Base-by-base conservation (phyloP, 139 green algal genomes). In the Chlorella sp. region DNA sequence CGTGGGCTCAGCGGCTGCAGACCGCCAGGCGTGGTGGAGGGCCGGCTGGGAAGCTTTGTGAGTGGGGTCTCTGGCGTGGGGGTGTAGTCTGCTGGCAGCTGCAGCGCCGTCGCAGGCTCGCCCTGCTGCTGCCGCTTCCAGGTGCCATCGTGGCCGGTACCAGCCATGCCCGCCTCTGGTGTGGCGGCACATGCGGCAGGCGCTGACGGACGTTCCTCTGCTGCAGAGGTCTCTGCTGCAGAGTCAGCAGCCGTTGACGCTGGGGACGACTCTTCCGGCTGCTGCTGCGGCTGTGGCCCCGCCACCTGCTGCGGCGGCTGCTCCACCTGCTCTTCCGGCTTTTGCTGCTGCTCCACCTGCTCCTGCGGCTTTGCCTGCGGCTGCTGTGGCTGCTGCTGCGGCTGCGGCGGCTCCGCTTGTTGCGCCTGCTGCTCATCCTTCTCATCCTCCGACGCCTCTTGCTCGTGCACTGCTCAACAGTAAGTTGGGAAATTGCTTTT, bases 41-140 rank as follows among this genome's bases (percentile, higher is more conserved):
- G 78, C 26, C 87, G 77, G n/a, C 37, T 81, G 28, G 75, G 64
- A 39, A 90, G 78, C 60, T 81, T 79, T 7, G 87, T 90, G 0
- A 90, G 75, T 15, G 87, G 87, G 5, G 87, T 90, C 61, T 90
- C 86, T 4, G 86, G 86, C 15, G 86, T 89, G 34, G 86, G 86
- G 16, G 86, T 89, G 86, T 40, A 19, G 83, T 78, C 64, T 26
- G 39, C 64, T 61, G 28, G 42, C 40, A 11, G 86, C 60, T 21
- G 32, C 42, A 39, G n/a, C 36, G n/a, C 11, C 28, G 73, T 3
- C 39, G 60, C 83, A 4, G 68, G 26, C 68, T 81, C 28, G 7
- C 53, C 83, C 66, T 83, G 39, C 78, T 83, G 78, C 39, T n/a
- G 39, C 77, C 34, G 39, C 39, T 26, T 22, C 40, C n/a, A 22